phyloP scores from a whole-genome alignment of 768 basidiomycete genomes.

The Pisolithus marmoratus region DNA sequence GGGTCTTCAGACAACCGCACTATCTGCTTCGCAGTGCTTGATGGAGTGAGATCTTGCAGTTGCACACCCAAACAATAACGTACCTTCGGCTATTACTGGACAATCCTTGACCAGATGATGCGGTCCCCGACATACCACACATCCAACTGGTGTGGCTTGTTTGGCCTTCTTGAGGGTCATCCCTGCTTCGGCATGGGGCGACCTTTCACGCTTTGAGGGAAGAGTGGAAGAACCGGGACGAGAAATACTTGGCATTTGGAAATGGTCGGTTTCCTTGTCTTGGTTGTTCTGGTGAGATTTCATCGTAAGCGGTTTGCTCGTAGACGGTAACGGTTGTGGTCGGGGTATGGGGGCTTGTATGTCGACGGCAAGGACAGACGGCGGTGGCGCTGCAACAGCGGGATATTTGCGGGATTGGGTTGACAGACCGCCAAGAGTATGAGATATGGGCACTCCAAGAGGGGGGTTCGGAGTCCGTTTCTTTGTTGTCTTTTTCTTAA shows the following conservation, averaged over 20 bases:
- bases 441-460: too few relatives aligned
- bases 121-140: constrained; percentile 44
- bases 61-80: constrained; percentile 3
- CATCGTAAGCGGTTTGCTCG: too few relatives aligned
- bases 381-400: too few relatives aligned
- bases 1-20: constrained; percentile 38
- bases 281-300: too few relatives aligned
- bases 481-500: constrained; percentile 14
- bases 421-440: too few relatives aligned
- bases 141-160: constrained; percentile 21
- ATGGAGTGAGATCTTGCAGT: constrained; percentile 4
- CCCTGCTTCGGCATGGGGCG: constrained; percentile 24
- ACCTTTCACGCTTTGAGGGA: constrained; percentile 34
- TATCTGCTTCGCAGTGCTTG: constrained; percentile 41
- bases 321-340: too few relatives aligned
- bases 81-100: constrained; percentile 48
- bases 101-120: constrained; percentile 51
- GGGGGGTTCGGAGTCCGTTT: background rate
- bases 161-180: constrained; percentile 35
- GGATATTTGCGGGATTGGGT: too few relatives aligned
- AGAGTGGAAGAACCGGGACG: background rate
- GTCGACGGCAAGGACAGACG: too few relatives aligned
- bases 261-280: too few relatives aligned
- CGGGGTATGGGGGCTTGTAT: too few relatives aligned
- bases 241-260: too few relatives aligned